Evolutionary conservation across 1,284 basidiomycete species (phyloP).

Genomic region (Tilletiopsis washingtonensis): DNA sequence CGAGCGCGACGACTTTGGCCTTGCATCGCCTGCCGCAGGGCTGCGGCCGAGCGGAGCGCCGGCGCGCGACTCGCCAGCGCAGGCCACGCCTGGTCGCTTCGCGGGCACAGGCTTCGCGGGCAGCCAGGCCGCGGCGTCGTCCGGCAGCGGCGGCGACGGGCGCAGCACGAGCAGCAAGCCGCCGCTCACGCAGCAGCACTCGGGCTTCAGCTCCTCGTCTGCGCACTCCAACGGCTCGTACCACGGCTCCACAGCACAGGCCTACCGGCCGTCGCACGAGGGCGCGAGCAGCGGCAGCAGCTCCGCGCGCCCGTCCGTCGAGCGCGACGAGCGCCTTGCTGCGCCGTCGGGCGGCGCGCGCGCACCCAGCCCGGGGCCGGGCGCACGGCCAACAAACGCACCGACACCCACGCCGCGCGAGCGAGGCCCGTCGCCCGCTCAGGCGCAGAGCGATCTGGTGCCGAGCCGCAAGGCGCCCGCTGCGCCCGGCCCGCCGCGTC

Average conservation of each 20-base stretch:
- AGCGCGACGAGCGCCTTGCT: background rate
- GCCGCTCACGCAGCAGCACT: background rate
- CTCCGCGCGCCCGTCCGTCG: background rate
- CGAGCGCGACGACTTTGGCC: constrained; percentile 63
- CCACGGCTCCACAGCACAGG: too few relatives aligned
- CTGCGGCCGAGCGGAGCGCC: constrained; percentile 35
- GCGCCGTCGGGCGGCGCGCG: constrained; percentile 1
- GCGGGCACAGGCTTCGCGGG: constrained; percentile 15
- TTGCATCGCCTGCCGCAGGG: constrained; percentile 44
- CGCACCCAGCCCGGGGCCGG: background rate
- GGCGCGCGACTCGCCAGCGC: background rate
- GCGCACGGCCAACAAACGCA: constrained; percentile 7
- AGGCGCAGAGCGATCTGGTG: constrained; percentile 16
- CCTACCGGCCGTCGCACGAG: background rate
- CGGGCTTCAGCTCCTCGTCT: background rate
- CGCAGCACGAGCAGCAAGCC: background rate
- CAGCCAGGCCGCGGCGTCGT: background rate
- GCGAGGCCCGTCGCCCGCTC: background rate
- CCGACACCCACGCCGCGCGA: constrained; percentile 5
- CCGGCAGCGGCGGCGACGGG: background rate
- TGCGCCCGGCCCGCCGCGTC: constrained; percentile 15
- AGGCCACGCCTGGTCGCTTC: constrained; percentile 10
- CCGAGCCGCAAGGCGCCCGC: constrained; percentile 36
- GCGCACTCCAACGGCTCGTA: background rate
- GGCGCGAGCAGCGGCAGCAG: background rate